Conservation (phyloP, 345 rosid species). For the Carallia brachiata region DNA sequence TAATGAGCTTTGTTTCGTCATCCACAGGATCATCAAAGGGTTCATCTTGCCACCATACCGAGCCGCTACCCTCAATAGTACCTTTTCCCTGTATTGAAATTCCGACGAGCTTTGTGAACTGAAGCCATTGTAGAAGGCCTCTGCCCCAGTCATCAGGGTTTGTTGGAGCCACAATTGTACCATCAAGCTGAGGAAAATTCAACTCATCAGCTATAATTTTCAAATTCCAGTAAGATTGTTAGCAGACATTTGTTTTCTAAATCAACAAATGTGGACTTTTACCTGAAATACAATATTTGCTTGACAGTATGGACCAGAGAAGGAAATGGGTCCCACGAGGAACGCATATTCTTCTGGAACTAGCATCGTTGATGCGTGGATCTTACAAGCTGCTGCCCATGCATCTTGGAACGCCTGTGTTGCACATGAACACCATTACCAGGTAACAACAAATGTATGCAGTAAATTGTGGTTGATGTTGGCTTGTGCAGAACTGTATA, state of each 20-base stretch:
- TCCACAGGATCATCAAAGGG: slow-evolving; percentile 59
- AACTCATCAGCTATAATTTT: slow-evolving; percentile 7
- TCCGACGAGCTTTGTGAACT: slow-evolving; percentile 80
- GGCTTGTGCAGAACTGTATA: slow-evolving; percentile 22
- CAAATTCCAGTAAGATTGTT: neutral
- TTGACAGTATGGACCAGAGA: slow-evolving; percentile 92
- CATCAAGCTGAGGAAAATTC: slow-evolving; percentile 62
- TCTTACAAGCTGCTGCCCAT: slow-evolving; percentile 92
- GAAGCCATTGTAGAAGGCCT: slow-evolving; percentile 81
- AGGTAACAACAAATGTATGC: slow-evolving; percentile 11
- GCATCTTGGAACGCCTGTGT: slow-evolving; percentile 83
- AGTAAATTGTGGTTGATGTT: slow-evolving; percentile 24
- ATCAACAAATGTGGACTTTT: neutral
- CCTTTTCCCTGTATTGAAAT: slow-evolving; percentile 82
- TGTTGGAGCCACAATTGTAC: slow-evolving; percentile 77
- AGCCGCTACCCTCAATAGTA: slow-evolving; percentile 86
- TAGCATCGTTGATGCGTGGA: slow-evolving; percentile 57
- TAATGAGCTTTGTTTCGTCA: slow-evolving; percentile 50
- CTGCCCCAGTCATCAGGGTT: slow-evolving; percentile 62
- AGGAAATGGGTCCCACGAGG: slow-evolving; percentile 87
- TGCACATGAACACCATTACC: slow-evolving; percentile 6
- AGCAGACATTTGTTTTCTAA: neutral
- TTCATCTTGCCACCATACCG: slow-evolving; percentile 84
- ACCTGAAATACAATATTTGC: slow-evolving; percentile 84
- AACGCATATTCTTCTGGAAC: slow-evolving; percentile 54